Evolutionary conservation across 179 eudicot genomes (phyloP).

Genomic region (Beta lomatogona): DNA sequence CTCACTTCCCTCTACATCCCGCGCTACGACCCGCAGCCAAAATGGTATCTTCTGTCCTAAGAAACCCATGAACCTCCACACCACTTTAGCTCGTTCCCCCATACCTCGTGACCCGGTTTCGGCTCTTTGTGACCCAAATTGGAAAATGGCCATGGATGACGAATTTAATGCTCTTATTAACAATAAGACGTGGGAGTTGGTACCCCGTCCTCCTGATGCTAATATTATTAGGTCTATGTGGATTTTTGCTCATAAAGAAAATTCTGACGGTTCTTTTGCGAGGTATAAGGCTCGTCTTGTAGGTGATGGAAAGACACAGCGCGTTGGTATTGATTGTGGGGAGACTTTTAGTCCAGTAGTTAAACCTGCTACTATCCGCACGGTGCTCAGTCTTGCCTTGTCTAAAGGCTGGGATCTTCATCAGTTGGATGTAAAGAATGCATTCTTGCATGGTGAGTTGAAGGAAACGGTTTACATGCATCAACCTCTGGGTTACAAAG

Average conservation of each 20-base stretch:
- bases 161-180: neutral
- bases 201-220: neutral
- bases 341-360: neutral
- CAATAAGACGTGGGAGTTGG: neutral
- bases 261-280: neutral
- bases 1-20: fast-evolving
- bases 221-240: neutral
- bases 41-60: neutral
- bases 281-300: neutral
- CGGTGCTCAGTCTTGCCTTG: neutral
- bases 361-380: neutral
- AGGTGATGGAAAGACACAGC: neutral
- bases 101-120: too few relatives aligned
- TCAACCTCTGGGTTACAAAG: neutral
- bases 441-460: neutral
- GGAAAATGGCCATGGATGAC: neutral
- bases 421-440: neutral
- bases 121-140: neutral
- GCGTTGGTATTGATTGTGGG: neutral
- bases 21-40: neutral
- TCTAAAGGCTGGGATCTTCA: neutral
- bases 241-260: too few relatives aligned
- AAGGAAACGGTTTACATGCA: neutral
- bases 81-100: neutral
- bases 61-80: too few relatives aligned